Evolutionary conservation across 176 grass and related monocot species (phyloP), one percentile per base, ranked within the genome.

Genomic region (Juncus effusus): DNA sequence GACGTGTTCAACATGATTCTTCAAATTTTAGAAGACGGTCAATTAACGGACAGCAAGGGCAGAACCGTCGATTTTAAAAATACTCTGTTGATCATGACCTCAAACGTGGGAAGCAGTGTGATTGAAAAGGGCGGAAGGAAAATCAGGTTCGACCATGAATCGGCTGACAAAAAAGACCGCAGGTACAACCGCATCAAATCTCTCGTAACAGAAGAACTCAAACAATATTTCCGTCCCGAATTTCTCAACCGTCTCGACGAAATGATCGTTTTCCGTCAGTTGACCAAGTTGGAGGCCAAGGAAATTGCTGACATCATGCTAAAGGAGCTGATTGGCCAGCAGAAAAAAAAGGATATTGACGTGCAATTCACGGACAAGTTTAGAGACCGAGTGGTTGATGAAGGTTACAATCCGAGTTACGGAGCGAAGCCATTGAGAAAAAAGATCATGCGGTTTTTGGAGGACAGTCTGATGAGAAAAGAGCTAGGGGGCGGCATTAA

Each of bases 1-100:
- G 90, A 95, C 65, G 90, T 95, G 6, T 95, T 95, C 76, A 95
- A 95, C 81, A 95, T 90, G 91, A 95, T 95, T 86, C 91, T 95
- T 37, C 86, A 95, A 77, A 95, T 95, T 59, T 65, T 95, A 50
- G 91, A 95, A 82, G 91, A 95, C 3, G 91, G 86, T 36, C 86
- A 86, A 44, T 60, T 95, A 15, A 95, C 91, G 6, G 91, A 95
- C 83, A 95, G 91, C 68, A 95, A 95, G 59, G 91, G 91, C 39
- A 79, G 91, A 64, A 95, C 91, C 3, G 87, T 95, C 47, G 84
- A 95, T 75, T 95, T 95, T 67, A 95, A 95, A 73, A 95, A 95
- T 49, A 95, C 90, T 3, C 90, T 95, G 7, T 67, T 95, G 6
- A 95, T 95, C 56, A 90, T 95, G 90, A 95, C 86, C 16, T 95